Evolutionary conservation across 2,329 filamentous ascomycete species (phyloP), one percentile per base, ranked within the genome.

Genomic region (Calonectria honghensis): DNA sequence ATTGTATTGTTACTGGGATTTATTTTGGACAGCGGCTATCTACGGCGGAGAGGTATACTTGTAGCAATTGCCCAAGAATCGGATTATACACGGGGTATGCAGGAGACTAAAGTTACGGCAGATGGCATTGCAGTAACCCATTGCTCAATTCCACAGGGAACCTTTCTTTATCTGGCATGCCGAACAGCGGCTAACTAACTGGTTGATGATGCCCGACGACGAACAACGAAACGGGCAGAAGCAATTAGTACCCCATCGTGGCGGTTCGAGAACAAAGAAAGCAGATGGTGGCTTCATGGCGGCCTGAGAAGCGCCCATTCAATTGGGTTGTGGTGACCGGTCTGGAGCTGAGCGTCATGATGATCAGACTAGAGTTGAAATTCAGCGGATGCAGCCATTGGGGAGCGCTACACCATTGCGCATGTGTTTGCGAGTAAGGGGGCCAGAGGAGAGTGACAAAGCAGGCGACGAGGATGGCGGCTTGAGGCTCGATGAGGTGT

Each of bases 401-500:
- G 45, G 29, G 35, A 31, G 32, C 13, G 32, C 68, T 51, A 20
- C 70, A 68, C 41, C 35, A 61, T 11, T 27, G 57, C 57, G 39
- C 32, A 35, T n/a, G 57, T n/a, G 39, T 35, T 41, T 39, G 64
- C 71, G 7, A 74, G 61, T 6, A 67, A 50, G 57, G 57, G 64
- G 57, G 41, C 16, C 41, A 61, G 29, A 50, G 9, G 2, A n/a
- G 11, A 27, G 18, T 61, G 57, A 64, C 64, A 71, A 70, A 59
- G 68, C 27, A 67, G 37, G 48, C 48, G 64, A 69, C 74, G 71
- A 71, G 75, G 72, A 75, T 76, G 66, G 51, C 29, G 63, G 52
- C 52, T 75, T 79, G 74, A 79, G 77, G 77, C 77, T 80, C 72
- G 68, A 78, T 77, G 73, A 78, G 68, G 68, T 75, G 77, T 70